phyloP scores from a whole-genome alignment of 2,329 filamentous ascomycete genomes.

The Alternaria dauci region DNA sequence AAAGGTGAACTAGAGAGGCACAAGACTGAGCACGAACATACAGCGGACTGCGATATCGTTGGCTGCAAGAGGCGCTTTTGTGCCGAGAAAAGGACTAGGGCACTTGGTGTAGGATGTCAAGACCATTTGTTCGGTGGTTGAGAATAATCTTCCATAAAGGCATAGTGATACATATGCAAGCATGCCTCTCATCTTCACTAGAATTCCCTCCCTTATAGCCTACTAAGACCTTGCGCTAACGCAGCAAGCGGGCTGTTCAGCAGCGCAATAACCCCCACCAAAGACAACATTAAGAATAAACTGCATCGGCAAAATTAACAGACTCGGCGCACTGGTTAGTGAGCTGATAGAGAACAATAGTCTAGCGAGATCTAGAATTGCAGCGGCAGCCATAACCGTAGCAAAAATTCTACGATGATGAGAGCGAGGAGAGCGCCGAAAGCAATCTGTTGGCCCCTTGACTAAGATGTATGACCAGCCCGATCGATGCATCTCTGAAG shows the following conservation, averaged over 20 bases:
- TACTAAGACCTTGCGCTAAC: constrained; percentile 20
- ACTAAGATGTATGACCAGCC: no score
- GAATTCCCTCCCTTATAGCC: constrained; percentile 10
- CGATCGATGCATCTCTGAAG: no score
- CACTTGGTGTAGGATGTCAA: constrained; percentile 10
- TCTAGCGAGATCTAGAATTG: constrained; percentile 26
- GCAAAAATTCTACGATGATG: constrained; percentile 34
- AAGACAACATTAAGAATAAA: constrained; percentile 26
- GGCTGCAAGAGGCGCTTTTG: constrained; percentile 41
- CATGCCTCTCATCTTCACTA: neutral
- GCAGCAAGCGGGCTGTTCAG: constrained; percentile 24
- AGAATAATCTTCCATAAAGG: neutral
- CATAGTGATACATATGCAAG: neutral
- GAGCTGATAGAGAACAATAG: constrained; percentile 26
- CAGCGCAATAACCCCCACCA: constrained; percentile 23
- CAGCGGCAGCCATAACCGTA: constrained; percentile 25
- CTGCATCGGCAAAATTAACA: constrained; percentile 28
- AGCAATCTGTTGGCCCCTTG: constrained; percentile 16
- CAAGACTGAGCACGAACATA: constrained; percentile 37
- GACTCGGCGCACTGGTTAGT: constrained; percentile 21
- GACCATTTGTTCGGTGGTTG: constrained; percentile 18
- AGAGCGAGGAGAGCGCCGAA: constrained; percentile 22
- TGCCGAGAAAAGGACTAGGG: constrained; percentile 8
- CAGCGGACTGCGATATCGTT: constrained; percentile 20
- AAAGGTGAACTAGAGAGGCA: constrained; percentile 36